Conservation (phyloP, 441 rosid species). For the Populus tomentosa region DNA sequence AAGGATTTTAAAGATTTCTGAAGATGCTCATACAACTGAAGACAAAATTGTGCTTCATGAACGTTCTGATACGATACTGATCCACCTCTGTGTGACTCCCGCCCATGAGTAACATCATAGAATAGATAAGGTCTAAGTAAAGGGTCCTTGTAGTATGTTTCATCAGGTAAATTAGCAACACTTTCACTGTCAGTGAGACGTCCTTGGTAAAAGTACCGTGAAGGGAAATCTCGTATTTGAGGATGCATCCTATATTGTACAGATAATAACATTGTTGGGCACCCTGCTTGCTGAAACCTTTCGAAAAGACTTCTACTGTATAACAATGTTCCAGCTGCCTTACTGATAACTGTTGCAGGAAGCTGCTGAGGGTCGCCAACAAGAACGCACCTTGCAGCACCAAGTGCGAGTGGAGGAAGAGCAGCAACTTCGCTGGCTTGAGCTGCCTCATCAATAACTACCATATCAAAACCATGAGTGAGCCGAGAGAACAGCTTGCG, state of each 20-base stretch:
- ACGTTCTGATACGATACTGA: constrained; percentile 93
- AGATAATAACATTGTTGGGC: constrained; percentile 93
- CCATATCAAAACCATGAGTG: constrained; percentile 99
- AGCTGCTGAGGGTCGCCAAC: constrained; percentile 99
- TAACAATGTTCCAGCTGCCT: constrained; percentile 92
- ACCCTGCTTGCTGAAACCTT: constrained; percentile 96
- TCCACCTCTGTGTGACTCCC: constrained; percentile 96
- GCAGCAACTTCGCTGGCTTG: constrained; percentile 97
- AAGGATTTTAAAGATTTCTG: constrained; percentile 69
- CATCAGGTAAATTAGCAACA: constrained; percentile 71
- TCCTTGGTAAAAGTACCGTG: constrained; percentile 95
- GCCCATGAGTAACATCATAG: constrained; percentile 84
- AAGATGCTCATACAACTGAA: constrained; percentile 85
- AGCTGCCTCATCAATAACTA: constrained; percentile 98
- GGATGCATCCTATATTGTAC: constrained; percentile 99
- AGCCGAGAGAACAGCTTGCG: constrained; percentile 96
- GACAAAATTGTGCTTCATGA: constrained; percentile 93
- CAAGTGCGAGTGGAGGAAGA: constrained; percentile 97
- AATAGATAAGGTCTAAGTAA: constrained; percentile 86
- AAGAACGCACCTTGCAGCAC: constrained; percentile 96
- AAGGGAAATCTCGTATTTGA: constrained; percentile 92
- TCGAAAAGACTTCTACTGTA: constrained; percentile 98
- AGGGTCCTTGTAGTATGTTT: constrained; percentile 79
- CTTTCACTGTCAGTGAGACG: constrained; percentile 97
- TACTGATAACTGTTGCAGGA: constrained; percentile 98